Evolutionary conservation across 208 protist genomes (phyloP).

Genomic region (Willaertia magna): DNA sequence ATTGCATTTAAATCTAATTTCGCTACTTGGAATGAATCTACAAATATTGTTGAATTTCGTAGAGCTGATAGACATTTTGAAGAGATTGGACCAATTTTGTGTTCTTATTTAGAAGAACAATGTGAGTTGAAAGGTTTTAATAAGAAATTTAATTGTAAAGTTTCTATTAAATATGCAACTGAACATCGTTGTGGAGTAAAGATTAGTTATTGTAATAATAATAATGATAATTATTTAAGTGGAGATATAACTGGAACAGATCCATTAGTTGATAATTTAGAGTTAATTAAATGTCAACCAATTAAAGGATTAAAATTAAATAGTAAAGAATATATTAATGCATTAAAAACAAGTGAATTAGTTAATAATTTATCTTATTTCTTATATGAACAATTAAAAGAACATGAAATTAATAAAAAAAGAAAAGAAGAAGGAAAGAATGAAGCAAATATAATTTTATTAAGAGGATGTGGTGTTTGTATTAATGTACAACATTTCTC

Average conservation of each 20-base stretch:
- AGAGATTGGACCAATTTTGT: constrained; percentile 36
- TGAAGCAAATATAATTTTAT: constrained; percentile 39
- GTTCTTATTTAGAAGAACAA: constrained; percentile 26
- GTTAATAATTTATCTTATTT: constrained; percentile 37
- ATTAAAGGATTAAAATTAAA: not conserved
- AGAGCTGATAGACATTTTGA: constrained; percentile 49
- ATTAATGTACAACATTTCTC: constrained; percentile 27
- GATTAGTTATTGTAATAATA: constrained; percentile 30
- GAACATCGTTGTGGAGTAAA: constrained; percentile 46
- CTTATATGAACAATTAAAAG: constrained; percentile 21
- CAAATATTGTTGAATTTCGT: constrained; percentile 28
- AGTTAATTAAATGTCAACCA: constrained; percentile 1
- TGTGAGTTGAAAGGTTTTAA: not conserved
- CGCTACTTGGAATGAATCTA: constrained; percentile 32
- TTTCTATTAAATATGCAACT: constrained; percentile 45
- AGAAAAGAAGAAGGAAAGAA: constrained; percentile 27
- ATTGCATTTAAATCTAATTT: constrained; percentile 62
- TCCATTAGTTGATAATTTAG: constrained; percentile 42
- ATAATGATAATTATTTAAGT: too few species aligned
- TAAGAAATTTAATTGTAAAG: not conserved
- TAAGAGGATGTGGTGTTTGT: constrained; percentile 39
- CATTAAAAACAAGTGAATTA: not conserved
- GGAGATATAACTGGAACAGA: constrained; percentile 45
- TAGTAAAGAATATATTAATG: not conserved
- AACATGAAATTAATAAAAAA: constrained; percentile 38